Percentiles rank a stretch among this genome's conserved stretches.
These are phyloP conservation scores for Colletotrichum sp. DNA, from an alignment of 2,329 filamentous ascomycete genomes.

Conservation along the genomic window DNA sequence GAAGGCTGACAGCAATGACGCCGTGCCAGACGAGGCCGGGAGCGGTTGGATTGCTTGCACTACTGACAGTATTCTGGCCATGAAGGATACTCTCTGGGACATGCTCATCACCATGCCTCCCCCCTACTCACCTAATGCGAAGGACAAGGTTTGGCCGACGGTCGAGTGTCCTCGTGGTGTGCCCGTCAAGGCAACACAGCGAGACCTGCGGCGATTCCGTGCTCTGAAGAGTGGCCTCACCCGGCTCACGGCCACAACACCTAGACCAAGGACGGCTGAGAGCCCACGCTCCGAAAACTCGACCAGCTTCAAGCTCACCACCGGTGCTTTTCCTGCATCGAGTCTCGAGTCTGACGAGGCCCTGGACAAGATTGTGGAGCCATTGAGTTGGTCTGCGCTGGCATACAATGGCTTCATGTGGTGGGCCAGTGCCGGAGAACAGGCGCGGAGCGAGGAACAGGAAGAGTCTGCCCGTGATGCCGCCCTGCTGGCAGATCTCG, in stretches of 20 bases:
- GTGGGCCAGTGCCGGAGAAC: constrained; percentile 86
- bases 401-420: constrained; percentile 87
- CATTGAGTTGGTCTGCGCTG: constrained; percentile 72
- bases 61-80: constrained; percentile 88
- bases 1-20: constrained; percentile 37
- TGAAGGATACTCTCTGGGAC: constrained; percentile 89
- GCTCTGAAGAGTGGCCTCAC: constrained; percentile 69
- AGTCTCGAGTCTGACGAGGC: constrained; percentile 49
- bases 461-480: constrained; percentile 63
- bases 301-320: constrained; percentile 19
- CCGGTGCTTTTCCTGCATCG: constrained; percentile 13
- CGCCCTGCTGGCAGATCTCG: constrained; percentile 59
- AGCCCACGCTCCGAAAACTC: constrained; percentile 32
- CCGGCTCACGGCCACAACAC: constrained; percentile 39
- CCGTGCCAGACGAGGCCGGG: constrained; percentile 51
- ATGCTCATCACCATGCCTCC: constrained; percentile 84
- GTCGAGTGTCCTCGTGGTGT: constrained; percentile 71
- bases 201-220: constrained; percentile 83
- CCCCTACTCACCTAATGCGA: constrained; percentile 59
- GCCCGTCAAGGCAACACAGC: constrained; percentile 83
- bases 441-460: constrained; percentile 63
- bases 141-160: constrained; percentile 74
- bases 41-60: constrained; percentile 93
- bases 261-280: constrained; percentile 17
- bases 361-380: constrained; percentile 64